Base-by-base conservation (phyloP, 2,329 filamentous ascomycete species). In the Davidsoniella australis region DNA sequence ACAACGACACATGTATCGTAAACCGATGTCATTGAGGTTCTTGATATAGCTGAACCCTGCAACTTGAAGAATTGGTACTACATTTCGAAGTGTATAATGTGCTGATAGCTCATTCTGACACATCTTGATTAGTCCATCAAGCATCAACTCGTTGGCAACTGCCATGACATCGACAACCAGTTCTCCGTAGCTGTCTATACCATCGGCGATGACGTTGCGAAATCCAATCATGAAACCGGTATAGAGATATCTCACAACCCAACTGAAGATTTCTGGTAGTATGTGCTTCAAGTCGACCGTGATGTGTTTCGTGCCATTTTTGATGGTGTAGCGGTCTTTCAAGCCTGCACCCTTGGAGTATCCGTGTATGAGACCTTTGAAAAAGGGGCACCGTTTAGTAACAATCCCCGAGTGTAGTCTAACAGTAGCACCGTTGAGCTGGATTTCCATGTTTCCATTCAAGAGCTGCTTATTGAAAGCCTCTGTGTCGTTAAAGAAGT, bases 61-160 rank as follows among this genome's bases (percentile, higher is more conserved):
- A 2, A 82, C 82, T 59, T 94, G 94, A 9, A 98, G 70, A 14
- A 96, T 69, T 47, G 81, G 78, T 52, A 85, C 85, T 23, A 94
- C 81, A 59, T 94, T 98, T 23, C 88, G 80, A 4, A 78, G 82
- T 45, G 78, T 86, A n/a, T 87, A 82, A 63, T 91, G 93, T 45
- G 76, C 76, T 36, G 87, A 88, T 52, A 96, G 75, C 18, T 87
- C 66, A 52, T 76, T 78, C 61, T 98, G 91, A 61, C 91, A 96
- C 24, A 93, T 78, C 61, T 94, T 85, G 4, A 85, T 86, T 4
- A 98, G 67, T 5, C 88, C 75, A 60, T 95, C 87, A 43, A 98
- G 73, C 88, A 98, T 95, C 51, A 98, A 68, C 63, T 98, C 89
- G 60, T 98, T 91, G 10, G 88, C 86, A 47, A 85, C 81, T 50